Conservation (phyloP, 176 grass and related monocot genomes). For the maize (Zea mays) region DNA sequence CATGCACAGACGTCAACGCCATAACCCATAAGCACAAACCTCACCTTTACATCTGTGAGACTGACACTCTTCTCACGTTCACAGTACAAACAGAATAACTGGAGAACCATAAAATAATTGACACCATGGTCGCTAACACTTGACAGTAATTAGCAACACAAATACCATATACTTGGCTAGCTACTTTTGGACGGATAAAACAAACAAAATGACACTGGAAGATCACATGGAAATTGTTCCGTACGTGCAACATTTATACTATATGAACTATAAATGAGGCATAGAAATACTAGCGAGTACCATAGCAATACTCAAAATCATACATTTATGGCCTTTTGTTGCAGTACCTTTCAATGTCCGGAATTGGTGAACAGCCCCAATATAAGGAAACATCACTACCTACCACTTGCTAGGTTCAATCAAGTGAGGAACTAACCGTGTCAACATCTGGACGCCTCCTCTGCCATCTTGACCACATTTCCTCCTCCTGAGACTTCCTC, state of each 20-base stretch:
- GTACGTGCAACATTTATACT: neutral
- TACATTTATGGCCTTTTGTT: neutral
- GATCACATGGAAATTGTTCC: slow-evolving; percentile 5
- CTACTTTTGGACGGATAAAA: slow-evolving; percentile 6
- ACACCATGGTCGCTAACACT: slow-evolving; percentile 1
- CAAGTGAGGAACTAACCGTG: slow-evolving; percentile 54
- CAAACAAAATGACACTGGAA: slow-evolving; percentile 8
- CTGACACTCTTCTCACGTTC: slow-evolving; percentile 1
- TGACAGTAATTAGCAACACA: slow-evolving; percentile 20
- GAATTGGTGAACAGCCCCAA: neutral
- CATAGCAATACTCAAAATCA: neutral
- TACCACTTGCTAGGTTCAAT: slow-evolving; percentile 4
- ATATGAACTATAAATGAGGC: slow-evolving; percentile 15
- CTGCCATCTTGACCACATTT: slow-evolving; percentile 95
- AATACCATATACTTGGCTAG: neutral
- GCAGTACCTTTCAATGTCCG: slow-evolving; percentile 14
- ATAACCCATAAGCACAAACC: neutral
- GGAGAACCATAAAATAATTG: slow-evolving; percentile 14
- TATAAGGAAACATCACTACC: neutral
- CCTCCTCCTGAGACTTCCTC: slow-evolving; percentile 66
- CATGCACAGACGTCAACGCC: slow-evolving; percentile 16
- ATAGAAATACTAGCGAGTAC: slow-evolving; percentile 24
- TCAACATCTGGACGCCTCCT: slow-evolving; percentile 77
- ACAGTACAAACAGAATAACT: slow-evolving; percentile 25
- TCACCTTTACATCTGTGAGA: neutral